phyloP scores from a whole-genome alignment of 2,329 filamentous ascomycete genomes.

The Phoma sp. region DNA sequence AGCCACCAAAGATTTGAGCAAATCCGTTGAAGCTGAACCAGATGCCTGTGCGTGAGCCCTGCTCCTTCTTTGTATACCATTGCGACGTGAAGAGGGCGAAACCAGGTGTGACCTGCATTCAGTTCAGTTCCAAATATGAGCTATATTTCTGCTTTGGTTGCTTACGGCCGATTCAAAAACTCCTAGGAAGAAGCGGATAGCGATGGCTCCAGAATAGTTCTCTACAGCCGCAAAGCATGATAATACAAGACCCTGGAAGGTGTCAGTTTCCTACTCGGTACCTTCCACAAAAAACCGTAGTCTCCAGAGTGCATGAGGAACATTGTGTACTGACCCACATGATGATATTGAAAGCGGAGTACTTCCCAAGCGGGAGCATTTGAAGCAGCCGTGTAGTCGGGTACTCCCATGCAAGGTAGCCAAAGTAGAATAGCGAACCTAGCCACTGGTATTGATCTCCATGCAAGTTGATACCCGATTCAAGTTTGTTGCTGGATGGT shows the following conservation, averaged over 20 bases:
- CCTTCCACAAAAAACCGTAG: background rate
- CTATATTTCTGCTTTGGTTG: too few relatives aligned
- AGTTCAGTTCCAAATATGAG: too few relatives aligned
- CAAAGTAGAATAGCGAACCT: conserved; percentile 59
- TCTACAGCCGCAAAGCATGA: conserved; percentile 67
- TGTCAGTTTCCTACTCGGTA: background rate
- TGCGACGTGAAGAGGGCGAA: conserved; percentile 72
- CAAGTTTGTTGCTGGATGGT: conserved; percentile 33
- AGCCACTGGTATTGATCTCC: conserved; percentile 61
- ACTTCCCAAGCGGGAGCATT: conserved; percentile 68
- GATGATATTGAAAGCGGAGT: conserved; percentile 47
- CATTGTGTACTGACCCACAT: conserved; percentile 19
- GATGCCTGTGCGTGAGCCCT: conserved; percentile 66
- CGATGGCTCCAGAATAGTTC: conserved; percentile 66
- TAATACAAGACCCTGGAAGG: conserved; percentile 59
- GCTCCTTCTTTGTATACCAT: conserved; percentile 75
- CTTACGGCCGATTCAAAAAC: conserved; percentile 69
- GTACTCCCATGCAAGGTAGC: conserved; percentile 67
- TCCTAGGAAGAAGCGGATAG: conserved; percentile 71
- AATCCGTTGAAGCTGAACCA: conserved; percentile 74
- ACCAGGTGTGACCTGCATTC: conserved; percentile 59
- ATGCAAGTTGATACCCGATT: conserved; percentile 52
- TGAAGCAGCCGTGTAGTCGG: conserved; percentile 70
- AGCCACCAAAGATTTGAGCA: conserved; percentile 66
- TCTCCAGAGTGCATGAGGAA: background rate